Evolutionary conservation across 306 rosid species (phyloP).

Genomic region (Vigna hirtella): DNA sequence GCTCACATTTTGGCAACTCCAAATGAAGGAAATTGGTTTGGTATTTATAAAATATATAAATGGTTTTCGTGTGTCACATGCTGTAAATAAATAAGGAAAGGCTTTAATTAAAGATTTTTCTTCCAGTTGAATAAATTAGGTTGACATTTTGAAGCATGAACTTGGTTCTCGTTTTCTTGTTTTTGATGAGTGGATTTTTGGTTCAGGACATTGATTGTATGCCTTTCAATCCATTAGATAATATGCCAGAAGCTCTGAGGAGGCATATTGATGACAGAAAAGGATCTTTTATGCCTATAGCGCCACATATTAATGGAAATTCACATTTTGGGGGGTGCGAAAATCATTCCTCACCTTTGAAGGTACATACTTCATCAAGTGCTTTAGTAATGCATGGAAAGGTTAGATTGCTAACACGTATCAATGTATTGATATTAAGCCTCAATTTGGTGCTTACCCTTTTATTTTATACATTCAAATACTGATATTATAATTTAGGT

Average conservation of each 20-base stretch:
- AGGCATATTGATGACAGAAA: constrained; percentile 52
- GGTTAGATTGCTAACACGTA: constrained; percentile 47
- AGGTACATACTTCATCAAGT: constrained; percentile 51
- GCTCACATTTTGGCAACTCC: constrained; percentile 5
- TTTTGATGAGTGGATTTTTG: constrained; percentile 38
- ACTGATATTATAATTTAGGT: background rate
- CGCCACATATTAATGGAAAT: constrained; percentile 58
- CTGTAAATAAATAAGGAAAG: constrained; percentile 9
- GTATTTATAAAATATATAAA: constrained; percentile 28
- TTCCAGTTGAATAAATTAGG: constrained; percentile 24
- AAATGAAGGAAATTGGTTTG: background rate
- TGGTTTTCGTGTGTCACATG: background rate
- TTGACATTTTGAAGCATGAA: constrained; percentile 15
- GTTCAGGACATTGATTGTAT: constrained; percentile 92
- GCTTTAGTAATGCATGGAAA: constrained; percentile 57
- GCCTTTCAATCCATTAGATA: constrained; percentile 83
- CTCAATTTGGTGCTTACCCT: constrained; percentile 25
- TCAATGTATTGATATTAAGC: constrained; percentile 8
- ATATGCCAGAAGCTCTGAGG: constrained; percentile 84
- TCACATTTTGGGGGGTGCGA: constrained; percentile 53
- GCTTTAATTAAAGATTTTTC: background rate
- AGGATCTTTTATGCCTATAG: constrained; percentile 50
- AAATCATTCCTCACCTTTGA: constrained; percentile 53
- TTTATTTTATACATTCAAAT: constrained; percentile 11
- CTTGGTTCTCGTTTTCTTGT: constrained; percentile 27